Base-by-base conservation (phyloP, 2,329 filamentous ascomycete species). In the Zalaria sp. region DNA sequence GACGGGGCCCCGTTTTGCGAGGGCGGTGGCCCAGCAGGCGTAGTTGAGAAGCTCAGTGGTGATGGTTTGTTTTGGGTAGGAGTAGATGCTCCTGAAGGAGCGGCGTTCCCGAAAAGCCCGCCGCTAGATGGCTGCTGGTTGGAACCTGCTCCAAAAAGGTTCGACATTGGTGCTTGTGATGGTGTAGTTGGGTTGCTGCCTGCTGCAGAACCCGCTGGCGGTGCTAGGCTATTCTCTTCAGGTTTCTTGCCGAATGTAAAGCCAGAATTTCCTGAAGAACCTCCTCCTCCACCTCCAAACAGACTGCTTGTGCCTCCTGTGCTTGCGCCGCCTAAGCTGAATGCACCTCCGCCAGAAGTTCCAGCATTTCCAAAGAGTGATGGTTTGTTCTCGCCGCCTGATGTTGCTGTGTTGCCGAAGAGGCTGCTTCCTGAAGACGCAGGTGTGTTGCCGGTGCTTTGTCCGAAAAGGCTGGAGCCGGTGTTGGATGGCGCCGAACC, bases 121-220 rank as follows among this genome's bases (percentile, higher is more conserved):
- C 26, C 38, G 5, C 36, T 29, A 11, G 38, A 18, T 18, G 29
- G 7, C 7, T 32, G 29, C 29, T 32, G 7, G 29, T 32, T 32
- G 31, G 39, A 39, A 25, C 35, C 40, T 6, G 41, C 39, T 11
- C 38, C 67, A 66, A 18, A 18, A 18, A 18, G 18, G 18, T 18
- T 18, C 18, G 18, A 18, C 18, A 18, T 18, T 27, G 68, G 68
- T 46, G 65, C 66, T 5, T 67, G 67, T 41, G 67, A 67, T 39
- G 69, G 69, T 28, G 68, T 71, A 11, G 68, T 71, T 10, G 68
- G 70, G 38, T 58, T 50, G 37, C 29, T 45, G 31, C 37, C 43
- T 6, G 26, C 25, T 7, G 29, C 29, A n/a, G 36, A 25, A 7
- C 26, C 34, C 10, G n/a, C 27, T 38, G 41, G 41, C 25, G 41